Evolutionary conservation across 164 flowering plant species (phyloP).

Genomic region (Vitis vinifera): DNA sequence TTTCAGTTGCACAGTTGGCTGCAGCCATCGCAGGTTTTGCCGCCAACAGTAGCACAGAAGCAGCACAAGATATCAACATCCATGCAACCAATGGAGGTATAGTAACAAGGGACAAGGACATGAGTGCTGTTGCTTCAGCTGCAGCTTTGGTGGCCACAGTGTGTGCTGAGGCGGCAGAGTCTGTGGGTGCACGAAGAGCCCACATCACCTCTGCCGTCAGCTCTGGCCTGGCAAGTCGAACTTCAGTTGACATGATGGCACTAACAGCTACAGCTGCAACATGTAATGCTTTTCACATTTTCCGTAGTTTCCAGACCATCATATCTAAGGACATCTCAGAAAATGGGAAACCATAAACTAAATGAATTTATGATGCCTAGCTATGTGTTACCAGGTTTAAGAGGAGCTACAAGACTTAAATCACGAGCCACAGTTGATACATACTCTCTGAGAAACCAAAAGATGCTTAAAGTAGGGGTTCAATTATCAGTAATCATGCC

Average conservation of each 20-base stretch:
- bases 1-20: conserved; percentile 31
- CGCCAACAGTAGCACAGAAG: conserved; percentile 9
- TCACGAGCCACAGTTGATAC: conserved; percentile 13
- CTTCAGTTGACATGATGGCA: conserved; percentile 19
- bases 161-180: conserved; percentile 37
- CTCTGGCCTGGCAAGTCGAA: conserved; percentile 22
- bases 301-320: background rate
- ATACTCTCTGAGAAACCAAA: conserved; percentile 9
- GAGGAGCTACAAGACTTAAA: conserved; percentile 30
- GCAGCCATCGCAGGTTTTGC: conserved; percentile 27
- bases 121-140: conserved; percentile 24
- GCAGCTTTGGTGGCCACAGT: conserved; percentile 29
- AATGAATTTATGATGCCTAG: background rate
- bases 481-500: conserved; percentile 16
- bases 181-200: conserved; percentile 24
- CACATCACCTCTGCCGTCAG: conserved; percentile 21
- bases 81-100: background rate
- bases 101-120: conserved; percentile 1
- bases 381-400: conserved; percentile 19
- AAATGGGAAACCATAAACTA: background rate
- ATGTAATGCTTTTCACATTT: conserved; percentile 15
- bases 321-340: background rate
- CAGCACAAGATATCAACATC: background rate
- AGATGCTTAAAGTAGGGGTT: conserved; percentile 18
- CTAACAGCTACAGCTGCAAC: conserved; percentile 35